phyloP scores from a whole-genome alignment of 2,329 filamentous ascomycete genomes.

The Aspergillus sojae region DNA sequence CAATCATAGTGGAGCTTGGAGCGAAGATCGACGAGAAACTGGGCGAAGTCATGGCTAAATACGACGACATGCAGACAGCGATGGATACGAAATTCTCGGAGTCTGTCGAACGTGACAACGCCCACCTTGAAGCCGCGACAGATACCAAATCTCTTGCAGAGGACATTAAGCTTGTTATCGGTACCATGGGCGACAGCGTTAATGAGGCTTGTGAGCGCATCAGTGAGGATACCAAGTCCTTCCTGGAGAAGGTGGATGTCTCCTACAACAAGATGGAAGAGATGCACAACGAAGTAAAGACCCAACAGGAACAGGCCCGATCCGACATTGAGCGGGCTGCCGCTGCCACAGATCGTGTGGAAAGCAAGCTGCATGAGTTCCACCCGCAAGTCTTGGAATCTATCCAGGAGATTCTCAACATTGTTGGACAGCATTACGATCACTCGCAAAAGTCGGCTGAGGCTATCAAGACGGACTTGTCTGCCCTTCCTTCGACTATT shows the following conservation, averaged over 20 bases:
- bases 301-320: conserved; percentile 79
- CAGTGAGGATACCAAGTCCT: conserved; percentile 82
- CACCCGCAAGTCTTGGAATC: conserved; percentile 87
- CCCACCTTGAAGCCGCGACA: conserved; percentile 73
- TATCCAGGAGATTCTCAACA: conserved; percentile 79
- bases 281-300: conserved; percentile 68
- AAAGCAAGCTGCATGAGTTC: conserved; percentile 77
- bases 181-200: conserved; percentile 78
- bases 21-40: conserved; percentile 75
- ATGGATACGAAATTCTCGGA: conserved; percentile 74
- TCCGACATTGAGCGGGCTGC: conserved; percentile 78
- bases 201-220: conserved; percentile 84
- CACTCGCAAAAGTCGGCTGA: conserved; percentile 73
- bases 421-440: conserved; percentile 86
- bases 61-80: conserved; percentile 78
- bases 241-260: conserved; percentile 80
- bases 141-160: conserved; percentile 80
- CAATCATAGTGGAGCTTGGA: conserved; percentile 56
- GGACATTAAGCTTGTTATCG: conserved; percentile 82
- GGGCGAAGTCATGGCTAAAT: conserved; percentile 78
- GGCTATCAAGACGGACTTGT: conserved; percentile 61
- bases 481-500: conserved; percentile 54
- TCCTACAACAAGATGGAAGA: conserved; percentile 76
- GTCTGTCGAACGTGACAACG: conserved; percentile 71
- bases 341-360: conserved; percentile 71